phyloP scores from a whole-genome alignment of 495 filamentous ascomycete species.

The Penicillium egyptiacum region DNA sequence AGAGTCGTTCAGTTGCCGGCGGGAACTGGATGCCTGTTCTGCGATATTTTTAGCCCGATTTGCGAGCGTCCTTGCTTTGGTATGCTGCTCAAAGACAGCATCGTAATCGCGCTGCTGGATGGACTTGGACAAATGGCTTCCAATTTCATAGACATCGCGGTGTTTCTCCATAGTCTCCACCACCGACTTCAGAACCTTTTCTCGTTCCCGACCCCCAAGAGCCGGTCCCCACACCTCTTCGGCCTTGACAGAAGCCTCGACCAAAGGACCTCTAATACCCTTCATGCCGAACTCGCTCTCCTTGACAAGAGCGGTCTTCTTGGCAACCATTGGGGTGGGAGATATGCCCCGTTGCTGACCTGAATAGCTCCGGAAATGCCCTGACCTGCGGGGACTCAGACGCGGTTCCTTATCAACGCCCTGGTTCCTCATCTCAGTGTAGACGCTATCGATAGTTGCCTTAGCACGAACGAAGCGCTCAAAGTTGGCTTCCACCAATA shows the following conservation, averaged over 20 bases:
- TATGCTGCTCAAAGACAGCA: constrained; percentile 80
- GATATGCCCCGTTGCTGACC: constrained; percentile 47
- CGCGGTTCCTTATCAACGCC: constrained; percentile 61
- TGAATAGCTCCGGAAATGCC: constrained; percentile 55
- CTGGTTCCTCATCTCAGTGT: constrained; percentile 93
- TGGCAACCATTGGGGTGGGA: constrained; percentile 40
- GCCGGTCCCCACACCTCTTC: constrained; percentile 97
- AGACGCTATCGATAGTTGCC: constrained; percentile 95
- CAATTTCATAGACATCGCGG: constrained; percentile 77
- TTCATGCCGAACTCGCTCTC: constrained; percentile 93
- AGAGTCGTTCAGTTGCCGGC: constrained; percentile 59
- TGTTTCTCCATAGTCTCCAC: constrained; percentile 71
- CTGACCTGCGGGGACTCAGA: constrained; percentile 61
- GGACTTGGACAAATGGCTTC: constrained; percentile 71
- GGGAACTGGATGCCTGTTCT: constrained; percentile 48
- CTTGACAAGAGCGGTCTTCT: constrained; percentile 87
- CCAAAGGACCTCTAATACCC: constrained; percentile 81
- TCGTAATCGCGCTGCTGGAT: constrained; percentile 91
- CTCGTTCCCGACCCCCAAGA: constrained; percentile 86
- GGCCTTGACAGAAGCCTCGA: constrained; percentile 87
- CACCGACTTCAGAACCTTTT: constrained; percentile 77
- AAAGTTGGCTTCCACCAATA: constrained; percentile 95
- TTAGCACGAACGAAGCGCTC: constrained; percentile 96
- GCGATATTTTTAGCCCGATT: constrained; percentile 68
- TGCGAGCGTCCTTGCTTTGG: constrained; percentile 69